Percentiles rank a stretch among this genome's conserved stretches.
Conservation (phyloP, 1,139 yeast genomes). For the Geotrichum candidum region DNA sequence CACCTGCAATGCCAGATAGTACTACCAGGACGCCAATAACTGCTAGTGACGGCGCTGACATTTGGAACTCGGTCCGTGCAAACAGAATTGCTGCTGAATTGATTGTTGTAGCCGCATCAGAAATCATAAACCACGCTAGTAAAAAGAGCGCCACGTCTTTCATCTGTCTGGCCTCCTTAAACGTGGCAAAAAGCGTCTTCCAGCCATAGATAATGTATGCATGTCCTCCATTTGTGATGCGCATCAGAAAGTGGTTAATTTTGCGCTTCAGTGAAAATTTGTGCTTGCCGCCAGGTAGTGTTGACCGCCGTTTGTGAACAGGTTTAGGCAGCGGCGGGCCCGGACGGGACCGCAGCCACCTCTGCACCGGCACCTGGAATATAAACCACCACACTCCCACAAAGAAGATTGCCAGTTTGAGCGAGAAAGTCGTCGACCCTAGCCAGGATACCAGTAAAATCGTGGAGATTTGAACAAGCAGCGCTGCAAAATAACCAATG, state of each 20-base stretch:
- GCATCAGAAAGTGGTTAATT: conserved; percentile 17
- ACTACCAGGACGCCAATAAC: conserved; percentile 57
- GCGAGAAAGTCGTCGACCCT: conserved; percentile 42
- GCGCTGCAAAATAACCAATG: conserved; percentile 57
- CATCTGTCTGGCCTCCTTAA: conserved; percentile 50
- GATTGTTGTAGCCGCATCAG: conserved; percentile 66
- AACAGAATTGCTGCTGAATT: conserved; percentile 68
- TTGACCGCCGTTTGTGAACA: conserved; percentile 6
- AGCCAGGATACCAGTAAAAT: conserved; percentile 44
- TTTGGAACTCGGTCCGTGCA: conserved; percentile 57
- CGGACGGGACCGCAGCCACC: conserved; percentile 43
- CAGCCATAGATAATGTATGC: conserved; percentile 48
- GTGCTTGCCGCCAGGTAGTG: conserved; percentile 6
- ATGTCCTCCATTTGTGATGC: conserved; percentile 17
- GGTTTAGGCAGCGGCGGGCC: conserved; percentile 31
- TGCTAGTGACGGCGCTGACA: conserved; percentile 59
- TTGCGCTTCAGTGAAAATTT: conserved; percentile 16
- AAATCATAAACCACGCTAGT: conserved; percentile 62
- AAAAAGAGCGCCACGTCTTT: conserved; percentile 56
- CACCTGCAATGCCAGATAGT: conserved; percentile 57
- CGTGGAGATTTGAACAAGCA: conserved; percentile 53
- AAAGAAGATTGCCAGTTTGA: conserved; percentile 50
- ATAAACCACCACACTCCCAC: conserved; percentile 70
- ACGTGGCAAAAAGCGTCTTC: conserved; percentile 47
- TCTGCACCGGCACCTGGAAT: conserved; percentile 53